Conservation (phyloP, 768 basidiomycete genomes). For the Udeniomyces megalosporus region DNA sequence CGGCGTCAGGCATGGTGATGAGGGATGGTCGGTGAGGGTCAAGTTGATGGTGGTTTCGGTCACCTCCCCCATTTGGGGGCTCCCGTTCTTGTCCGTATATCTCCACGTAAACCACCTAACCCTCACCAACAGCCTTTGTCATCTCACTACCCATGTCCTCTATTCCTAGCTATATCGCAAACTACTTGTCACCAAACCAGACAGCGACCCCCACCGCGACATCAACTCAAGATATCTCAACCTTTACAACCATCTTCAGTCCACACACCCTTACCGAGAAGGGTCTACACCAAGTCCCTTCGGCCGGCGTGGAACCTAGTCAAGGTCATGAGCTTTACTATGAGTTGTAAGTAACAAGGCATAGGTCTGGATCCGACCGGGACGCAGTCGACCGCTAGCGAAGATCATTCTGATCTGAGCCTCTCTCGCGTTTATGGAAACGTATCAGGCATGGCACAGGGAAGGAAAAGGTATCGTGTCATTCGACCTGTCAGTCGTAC, state of each 20-base stretch:
- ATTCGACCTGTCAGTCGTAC: background rate
- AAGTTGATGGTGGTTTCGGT: no score
- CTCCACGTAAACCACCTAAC: no score
- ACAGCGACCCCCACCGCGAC: background rate
- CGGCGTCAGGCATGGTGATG: no score
- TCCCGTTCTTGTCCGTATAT: no score
- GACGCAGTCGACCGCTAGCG: background rate
- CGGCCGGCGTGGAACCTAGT: conserved; percentile 35
- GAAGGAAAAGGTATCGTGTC: background rate
- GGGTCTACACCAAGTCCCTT: conserved; percentile 59
- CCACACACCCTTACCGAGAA: conserved; percentile 46
- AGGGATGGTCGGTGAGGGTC: no score
- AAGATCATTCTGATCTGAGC: background rate
- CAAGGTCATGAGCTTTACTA: conserved; percentile 18
- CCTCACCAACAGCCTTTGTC: no score
- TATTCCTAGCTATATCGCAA: background rate
- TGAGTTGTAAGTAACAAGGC: background rate
- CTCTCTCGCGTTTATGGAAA: conserved; percentile 30
- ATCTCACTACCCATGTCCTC: background rate
- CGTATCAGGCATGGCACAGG: background rate
- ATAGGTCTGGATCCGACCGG: no score
- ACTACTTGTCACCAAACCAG: background rate
- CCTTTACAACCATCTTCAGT: conserved; percentile 38
- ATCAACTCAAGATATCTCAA: background rate
- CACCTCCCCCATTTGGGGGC: no score